Evolutionary conservation across 2,329 filamentous ascomycete species (phyloP), one percentile per base, ranked within the genome.

Genomic region (Fonsecaea multimorphosa): DNA sequence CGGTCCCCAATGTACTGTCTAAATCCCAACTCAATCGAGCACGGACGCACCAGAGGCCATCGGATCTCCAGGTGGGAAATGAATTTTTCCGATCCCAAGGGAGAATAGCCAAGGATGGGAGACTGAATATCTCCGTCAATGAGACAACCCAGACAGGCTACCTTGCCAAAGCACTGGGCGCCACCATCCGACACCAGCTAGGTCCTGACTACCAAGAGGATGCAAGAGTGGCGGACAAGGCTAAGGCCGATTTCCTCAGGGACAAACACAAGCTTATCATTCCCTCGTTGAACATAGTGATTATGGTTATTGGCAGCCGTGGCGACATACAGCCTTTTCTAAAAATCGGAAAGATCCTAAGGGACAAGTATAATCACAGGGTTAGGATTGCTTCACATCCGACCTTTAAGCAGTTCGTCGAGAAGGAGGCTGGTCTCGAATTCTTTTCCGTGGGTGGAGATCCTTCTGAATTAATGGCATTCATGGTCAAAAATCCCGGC

Each of bases 261-360:
- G 54, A 68, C n/a, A 67, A 71, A 19, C 58, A 66, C 24, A 61
- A 49, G 11, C 54, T 69, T 12, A 76, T 74, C 22, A 77, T 76
- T n/a, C 83, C 87, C 1, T 80, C 75, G 9, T 79, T 95, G 54
- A 93, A 93, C 75, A 90, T 95, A 60, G 90, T 93, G 31, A 89
- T 94, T 72, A 92, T 93, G 85, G 89, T 94, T 6, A 92, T 94
- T 71, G 91, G 91, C 2, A 22, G 24, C n/a, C 83, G 91, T 56
- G 91, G 91, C 38, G 91, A 95, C 73, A 89, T 91, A 1, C 91
- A 95, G 74, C 91, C 91, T 0, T 95, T 95, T 67, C 77, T 95
- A 22, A 88, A 87, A 70, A 85, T 95, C 56, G 91, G 89, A 22
- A 89, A 90, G 76, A 84, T 91, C 0, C 78, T 95, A 51, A 87